Evolutionary conservation across 2,329 filamentous ascomycete genomes (phyloP).

Genomic region (Graphiopsis chlorocephala): DNA sequence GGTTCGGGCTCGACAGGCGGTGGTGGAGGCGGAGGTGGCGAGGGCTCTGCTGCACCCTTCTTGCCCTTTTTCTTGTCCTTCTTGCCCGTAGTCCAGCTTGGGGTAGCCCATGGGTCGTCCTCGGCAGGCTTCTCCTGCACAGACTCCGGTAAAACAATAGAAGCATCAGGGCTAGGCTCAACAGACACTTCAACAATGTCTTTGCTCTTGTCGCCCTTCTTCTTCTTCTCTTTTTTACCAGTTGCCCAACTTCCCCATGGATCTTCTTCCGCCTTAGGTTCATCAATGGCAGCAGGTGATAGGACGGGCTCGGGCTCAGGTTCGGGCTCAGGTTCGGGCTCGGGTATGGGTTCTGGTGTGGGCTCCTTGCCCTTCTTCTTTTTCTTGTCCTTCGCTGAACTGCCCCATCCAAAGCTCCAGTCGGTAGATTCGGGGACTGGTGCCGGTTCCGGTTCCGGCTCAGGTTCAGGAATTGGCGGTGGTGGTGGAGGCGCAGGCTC

Average conservation of each 20-base stretch:
- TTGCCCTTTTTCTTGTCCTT: slow-evolving; percentile 58
- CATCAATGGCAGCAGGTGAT: slow-evolving; percentile 48
- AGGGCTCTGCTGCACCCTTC: slow-evolving; percentile 34
- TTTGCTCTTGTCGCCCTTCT: slow-evolving; percentile 35
- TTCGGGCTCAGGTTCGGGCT: slow-evolving; percentile 20
- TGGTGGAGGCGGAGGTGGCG: slow-evolving; percentile 48
- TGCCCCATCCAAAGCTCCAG: slow-evolving; percentile 17
- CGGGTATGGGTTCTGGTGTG: slow-evolving; percentile 20
- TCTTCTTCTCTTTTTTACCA: slow-evolving; percentile 53
- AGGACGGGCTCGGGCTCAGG: slow-evolving; percentile 27
- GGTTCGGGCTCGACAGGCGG: slow-evolving; percentile 27
- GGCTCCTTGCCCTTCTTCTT: slow-evolving; percentile 26
- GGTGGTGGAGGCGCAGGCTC: slow-evolving; percentile 8
- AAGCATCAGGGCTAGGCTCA: slow-evolving; percentile 30
- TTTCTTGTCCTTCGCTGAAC: slow-evolving; percentile 22
- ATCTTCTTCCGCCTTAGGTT: slow-evolving; percentile 48
- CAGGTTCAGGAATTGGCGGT: not conserved
- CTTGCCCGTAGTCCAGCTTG: slow-evolving; percentile 43
- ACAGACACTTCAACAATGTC: slow-evolving; percentile 40
- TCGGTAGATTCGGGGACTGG: not conserved
- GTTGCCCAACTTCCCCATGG: slow-evolving; percentile 55
- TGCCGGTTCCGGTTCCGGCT: slow-evolving; percentile 5
- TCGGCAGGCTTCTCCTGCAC: slow-evolving; percentile 36
- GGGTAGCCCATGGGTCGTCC: slow-evolving; percentile 30
- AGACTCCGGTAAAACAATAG: slow-evolving; percentile 44